phyloP scores from a whole-genome alignment of 2,329 filamentous ascomycete genomes.

The Verruconis gallopava region DNA sequence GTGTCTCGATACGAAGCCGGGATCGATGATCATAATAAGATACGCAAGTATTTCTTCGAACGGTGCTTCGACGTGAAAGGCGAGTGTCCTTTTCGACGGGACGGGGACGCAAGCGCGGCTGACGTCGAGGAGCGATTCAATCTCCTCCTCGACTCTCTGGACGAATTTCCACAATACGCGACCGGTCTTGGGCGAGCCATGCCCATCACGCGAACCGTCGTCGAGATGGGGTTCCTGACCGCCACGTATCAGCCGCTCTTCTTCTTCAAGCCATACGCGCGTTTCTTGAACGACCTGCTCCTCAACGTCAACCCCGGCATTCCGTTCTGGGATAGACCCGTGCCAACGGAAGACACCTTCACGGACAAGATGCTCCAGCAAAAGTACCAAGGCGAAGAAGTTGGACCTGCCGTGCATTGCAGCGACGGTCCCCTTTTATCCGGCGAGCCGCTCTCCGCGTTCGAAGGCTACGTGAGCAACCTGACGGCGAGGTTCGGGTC shows the following conservation, averaged over 20 bases:
- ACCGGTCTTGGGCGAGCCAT: background rate
- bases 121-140: background rate
- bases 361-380: background rate
- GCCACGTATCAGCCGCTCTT: background rate
- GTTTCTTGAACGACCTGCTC: background rate
- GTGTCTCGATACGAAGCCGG: conserved; percentile 19
- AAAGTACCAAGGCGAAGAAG: conserved; percentile 11
- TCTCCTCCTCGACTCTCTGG: background rate
- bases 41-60: conserved; percentile 30
- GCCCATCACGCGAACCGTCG: background rate
- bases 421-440: conserved; percentile 16
- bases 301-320: background rate
- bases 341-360: background rate
- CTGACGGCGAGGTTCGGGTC: conserved; percentile 25
- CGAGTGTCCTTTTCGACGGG: conserved; percentile 11
- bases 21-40: conserved; percentile 31
- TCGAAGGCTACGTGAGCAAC: conserved; percentile 22
- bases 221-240: background rate
- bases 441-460: conserved; percentile 13
- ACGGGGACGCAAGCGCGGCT: conserved; percentile 21
- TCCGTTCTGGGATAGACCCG: background rate
- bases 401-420: conserved; percentile 18
- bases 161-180: background rate
- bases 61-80: conserved; percentile 26
- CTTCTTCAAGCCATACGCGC: background rate